phyloP scores from a whole-genome alignment of 805 yeast genomes.

The Ogataea glucozyma region DNA sequence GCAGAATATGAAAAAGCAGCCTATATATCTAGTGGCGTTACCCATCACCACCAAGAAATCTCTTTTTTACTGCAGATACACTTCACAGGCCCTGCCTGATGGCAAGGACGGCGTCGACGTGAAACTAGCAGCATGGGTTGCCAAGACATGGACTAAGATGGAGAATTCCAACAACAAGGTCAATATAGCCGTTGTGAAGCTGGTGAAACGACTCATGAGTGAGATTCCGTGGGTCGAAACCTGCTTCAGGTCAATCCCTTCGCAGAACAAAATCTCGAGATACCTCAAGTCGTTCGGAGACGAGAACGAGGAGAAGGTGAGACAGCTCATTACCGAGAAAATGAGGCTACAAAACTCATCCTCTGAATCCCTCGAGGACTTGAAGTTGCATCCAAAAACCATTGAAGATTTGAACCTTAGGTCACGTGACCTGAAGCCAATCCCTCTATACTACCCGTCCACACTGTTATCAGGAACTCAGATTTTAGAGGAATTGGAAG shows the following conservation, averaged over 20 bases:
- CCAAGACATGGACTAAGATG: conserved; percentile 63
- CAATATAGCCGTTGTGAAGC: conserved; percentile 59
- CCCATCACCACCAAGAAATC: conserved; percentile 68
- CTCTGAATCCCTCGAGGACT: neutral
- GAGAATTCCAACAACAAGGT: conserved; percentile 52
- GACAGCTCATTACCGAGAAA: neutral
- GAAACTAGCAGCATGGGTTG: conserved; percentile 48
- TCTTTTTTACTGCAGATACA: conserved; percentile 69
- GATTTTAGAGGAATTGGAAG: conserved; percentile 41
- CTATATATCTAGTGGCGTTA: conserved; percentile 62
- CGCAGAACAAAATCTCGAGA: conserved; percentile 57
- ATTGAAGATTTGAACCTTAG: conserved; percentile 14
- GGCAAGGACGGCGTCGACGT: conserved; percentile 39
- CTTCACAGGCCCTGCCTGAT: conserved; percentile 35
- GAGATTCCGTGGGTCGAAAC: conserved; percentile 80
- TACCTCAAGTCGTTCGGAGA: conserved; percentile 38
- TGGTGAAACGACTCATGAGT: conserved; percentile 53
- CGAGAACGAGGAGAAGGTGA: conserved; percentile 8
- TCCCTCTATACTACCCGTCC: conserved; percentile 56
- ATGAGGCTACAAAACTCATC: neutral
- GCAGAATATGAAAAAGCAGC: conserved; percentile 12
- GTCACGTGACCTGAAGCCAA: conserved; percentile 34
- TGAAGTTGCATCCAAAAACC: conserved; percentile 12
- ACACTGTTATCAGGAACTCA: conserved; percentile 32
- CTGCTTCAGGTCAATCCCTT: conserved; percentile 74